Evolutionary conservation across 2,329 filamentous ascomycete genomes (phyloP), one percentile per base, ranked within the genome.

Genomic region (Cladosporium sp.): DNA sequence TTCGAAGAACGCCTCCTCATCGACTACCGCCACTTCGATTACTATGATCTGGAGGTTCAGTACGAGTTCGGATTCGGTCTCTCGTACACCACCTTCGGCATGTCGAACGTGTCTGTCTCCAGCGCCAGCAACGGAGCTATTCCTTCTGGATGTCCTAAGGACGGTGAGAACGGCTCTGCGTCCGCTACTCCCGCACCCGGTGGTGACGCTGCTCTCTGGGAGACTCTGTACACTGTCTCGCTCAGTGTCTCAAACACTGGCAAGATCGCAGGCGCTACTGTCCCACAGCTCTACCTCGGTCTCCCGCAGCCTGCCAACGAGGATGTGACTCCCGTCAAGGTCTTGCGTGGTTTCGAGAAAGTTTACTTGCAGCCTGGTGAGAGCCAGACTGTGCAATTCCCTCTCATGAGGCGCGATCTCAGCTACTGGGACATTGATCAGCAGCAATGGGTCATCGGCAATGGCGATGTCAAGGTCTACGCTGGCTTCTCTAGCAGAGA

Each of bases 101-200:
- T 68, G 25, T 49, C 51, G 52, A 59, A 65, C 51, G 40, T 63
- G 11, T 66, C 76, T 65, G 97, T 82, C 77, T 97, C 95, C 1
- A 94, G 97, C 62, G 97, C 94, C 4, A 94, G 94, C 86, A 97
- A 97, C 66, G 95, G 94, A 70, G 15, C 80, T 77, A 49, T 74
- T 91, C 0, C 77, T 81, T 55, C 88, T 88, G 66, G 90, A 87
- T 71, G 82, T 91, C 58, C 92, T 6, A 25, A 39, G 8, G 19
- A 37, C 5, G n/a, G 47, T 73, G 42, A 50, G 2, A 50, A 3
- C 9, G 11, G 15, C 15, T 28, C 54, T 20, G 14, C 30, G 7
- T 49, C 54, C 2, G n/a, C 28, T 2, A 11, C 30, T 6, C 42
- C 34, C 2, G 17, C 42, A 12, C 54, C 54, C 2, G 83, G 82